These are phyloP conservation scores for Vanrija pseudolonga DNA, from an alignment of 1,284 basidiomycete genomes.

Conservation along the genomic window DNA sequence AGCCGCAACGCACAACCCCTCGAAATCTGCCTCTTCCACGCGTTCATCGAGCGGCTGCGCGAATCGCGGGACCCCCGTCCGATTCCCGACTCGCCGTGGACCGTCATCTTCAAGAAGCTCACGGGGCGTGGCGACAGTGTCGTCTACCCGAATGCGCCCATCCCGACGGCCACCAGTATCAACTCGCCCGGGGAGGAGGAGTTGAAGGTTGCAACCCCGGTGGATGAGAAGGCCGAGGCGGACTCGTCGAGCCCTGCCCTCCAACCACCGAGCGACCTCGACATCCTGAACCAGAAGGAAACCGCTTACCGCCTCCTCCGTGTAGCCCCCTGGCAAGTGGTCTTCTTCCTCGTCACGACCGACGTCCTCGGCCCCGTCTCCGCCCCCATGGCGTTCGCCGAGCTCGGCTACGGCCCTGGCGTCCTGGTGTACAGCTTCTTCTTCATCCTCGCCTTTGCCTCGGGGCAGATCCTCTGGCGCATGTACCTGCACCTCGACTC, in stretches of 20 bases:
- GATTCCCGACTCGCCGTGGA: slow-evolving; percentile 15
- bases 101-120: background rate
- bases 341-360: slow-evolving; percentile 13
- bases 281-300: too few relatives aligned
- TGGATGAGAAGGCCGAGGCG: background rate
- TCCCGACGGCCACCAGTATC: background rate
- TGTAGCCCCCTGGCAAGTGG: slow-evolving; percentile 9
- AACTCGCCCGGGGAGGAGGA: background rate
- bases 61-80: slow-evolving; percentile 10
- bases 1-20: slow-evolving; percentile 8
- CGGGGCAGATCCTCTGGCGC: slow-evolving; percentile 10
- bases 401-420: slow-evolving; percentile 25
- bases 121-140: background rate
- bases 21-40: slow-evolving; percentile 15
- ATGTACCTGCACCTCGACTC: slow-evolving; percentile 11
- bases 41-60: slow-evolving; percentile 5
- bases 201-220: too few relatives aligned
- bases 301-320: slow-evolving; percentile 10
- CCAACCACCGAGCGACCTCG: too few relatives aligned
- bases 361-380: slow-evolving; percentile 39
- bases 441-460: slow-evolving; percentile 6
- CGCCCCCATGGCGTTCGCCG: slow-evolving; percentile 35
- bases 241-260: background rate
- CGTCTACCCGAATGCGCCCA: background rate
- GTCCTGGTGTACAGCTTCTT: slow-evolving; percentile 17